These are phyloP conservation scores for Pyrrhoderma lamaoense DNA, from an alignment of 1,284 basidiomycete species.

Conservation along the genomic window DNA sequence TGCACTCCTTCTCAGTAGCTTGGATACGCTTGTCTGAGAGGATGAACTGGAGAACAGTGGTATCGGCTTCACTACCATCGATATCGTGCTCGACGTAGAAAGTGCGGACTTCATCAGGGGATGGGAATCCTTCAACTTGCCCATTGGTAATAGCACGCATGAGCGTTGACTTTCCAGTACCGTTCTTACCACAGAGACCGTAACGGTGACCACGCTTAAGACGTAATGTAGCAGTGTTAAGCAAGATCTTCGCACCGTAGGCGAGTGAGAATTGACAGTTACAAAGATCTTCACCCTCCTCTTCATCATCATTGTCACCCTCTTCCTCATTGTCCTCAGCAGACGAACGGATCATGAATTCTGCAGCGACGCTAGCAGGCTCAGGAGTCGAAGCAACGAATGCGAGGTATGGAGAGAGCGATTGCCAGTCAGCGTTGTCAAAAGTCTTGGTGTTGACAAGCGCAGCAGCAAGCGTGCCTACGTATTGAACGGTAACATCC, in stretches of 20 bases:
- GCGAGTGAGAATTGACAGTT: conserved; percentile 98
- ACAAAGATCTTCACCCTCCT: conserved; percentile 96
- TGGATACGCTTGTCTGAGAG: conserved; percentile 80
- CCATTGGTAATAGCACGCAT: conserved; percentile 96
- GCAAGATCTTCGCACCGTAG: conserved; percentile 96
- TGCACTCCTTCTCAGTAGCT: conserved; percentile 63
- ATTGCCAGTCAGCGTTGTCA: conserved; percentile 83
- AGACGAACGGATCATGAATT: conserved; percentile 87
- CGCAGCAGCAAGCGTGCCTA: conserved; percentile 73
- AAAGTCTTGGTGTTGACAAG: conserved; percentile 90
- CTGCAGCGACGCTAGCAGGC: conserved; percentile 63
- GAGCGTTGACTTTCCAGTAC: conserved; percentile 97
- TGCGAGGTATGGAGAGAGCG: conserved; percentile 70
- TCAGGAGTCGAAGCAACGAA: conserved; percentile 64
- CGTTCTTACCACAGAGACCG: conserved; percentile 97
- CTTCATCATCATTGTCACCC: conserved; percentile 77
- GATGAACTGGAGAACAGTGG: conserved; percentile 87
- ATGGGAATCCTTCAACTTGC: conserved; percentile 97
- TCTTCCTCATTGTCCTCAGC: conserved; percentile 69
- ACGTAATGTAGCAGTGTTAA: conserved; percentile 93
- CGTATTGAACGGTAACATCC: conserved; percentile 65
- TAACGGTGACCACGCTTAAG: conserved; percentile 98
- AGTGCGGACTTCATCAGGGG: conserved; percentile 90
- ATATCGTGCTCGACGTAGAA: conserved; percentile 99
- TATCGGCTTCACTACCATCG: conserved; percentile 91